Evolutionary conservation across 768 basidiomycete species (phyloP), one percentile per base, ranked within the genome.

Genomic region (Tulasnella sp.): DNA sequence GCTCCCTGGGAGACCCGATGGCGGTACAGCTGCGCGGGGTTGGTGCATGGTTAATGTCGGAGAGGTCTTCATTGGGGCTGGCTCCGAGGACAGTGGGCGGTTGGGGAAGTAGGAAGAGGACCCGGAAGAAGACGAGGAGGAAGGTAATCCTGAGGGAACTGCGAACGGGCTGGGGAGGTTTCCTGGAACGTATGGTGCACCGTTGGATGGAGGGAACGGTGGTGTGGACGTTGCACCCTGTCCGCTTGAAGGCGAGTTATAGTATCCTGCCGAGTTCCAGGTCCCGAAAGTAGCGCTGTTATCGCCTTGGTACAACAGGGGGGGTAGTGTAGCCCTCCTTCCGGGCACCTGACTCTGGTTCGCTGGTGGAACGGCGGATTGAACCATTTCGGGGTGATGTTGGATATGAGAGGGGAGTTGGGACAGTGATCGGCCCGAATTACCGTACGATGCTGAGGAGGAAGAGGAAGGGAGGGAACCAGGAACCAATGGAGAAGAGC

Each of bases 361-460:
- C 15, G 73, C 15, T 36, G 75, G 75, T 15, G 75, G 75, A 1
- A 76, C 75, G n/a, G 75, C 75, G 40, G 75, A 69, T 45, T 40
- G 75, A 37, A 76, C 75, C 38, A 76, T 39, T 25, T 76, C 69
- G 8, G 75, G 75, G 52, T 76, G 75, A 22, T 70, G 39, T 36
- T 68, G 67, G 38, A 76, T 64, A 31, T 68, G 75, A 14, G 75
- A 38, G 14, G 75, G 67, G 38, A 70, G 69, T 31, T 40, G 69
- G 15, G 75, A 42, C 15, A 29, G 31, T 2, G 75, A 42, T 17
- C 40, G 52, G 29, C 49, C 49, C 49, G 49, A 22, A n/a, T 49
- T 49, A n/a, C 72, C 34, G 34, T 54, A 73, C 34, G 72, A n/a
- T n/a, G n/a, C n/a, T n/a, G n/a, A 58, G 37, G 45, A 36, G 4